These are phyloP conservation scores for Podaxis carcinomalis DNA, from an alignment of 768 basidiomycete species.

Conservation along the genomic window DNA sequence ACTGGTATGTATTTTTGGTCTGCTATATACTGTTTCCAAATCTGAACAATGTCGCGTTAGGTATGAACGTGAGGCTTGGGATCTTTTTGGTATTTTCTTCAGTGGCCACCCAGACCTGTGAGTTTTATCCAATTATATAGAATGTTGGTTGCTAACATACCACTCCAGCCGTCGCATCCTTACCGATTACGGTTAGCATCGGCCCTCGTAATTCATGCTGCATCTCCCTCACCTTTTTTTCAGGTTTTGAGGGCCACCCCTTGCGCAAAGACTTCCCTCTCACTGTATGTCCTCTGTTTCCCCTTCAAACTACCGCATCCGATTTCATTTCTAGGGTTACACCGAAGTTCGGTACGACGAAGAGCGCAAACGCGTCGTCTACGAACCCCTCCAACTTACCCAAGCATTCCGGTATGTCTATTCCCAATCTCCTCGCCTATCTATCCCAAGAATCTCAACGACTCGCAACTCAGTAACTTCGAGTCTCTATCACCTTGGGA, in stretches of 20 bases:
- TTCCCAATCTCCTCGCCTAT: neutral
- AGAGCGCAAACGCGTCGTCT: slow-evolving; percentile 94
- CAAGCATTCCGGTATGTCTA: slow-evolving; percentile 88
- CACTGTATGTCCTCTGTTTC: slow-evolving; percentile 53
- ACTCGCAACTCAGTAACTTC: slow-evolving; percentile 70
- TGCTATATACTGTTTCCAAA: neutral
- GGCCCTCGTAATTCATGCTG: neutral
- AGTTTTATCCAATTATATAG: slow-evolving; percentile 26
- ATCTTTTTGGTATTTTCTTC: slow-evolving; percentile 97
- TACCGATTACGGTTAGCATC: slow-evolving; percentile 85
- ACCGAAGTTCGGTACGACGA: slow-evolving; percentile 98
- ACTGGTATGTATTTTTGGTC: slow-evolving; percentile 59
- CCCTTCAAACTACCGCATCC: neutral
- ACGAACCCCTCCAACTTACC: slow-evolving; percentile 95
- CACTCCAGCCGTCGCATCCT: slow-evolving; percentile 81
- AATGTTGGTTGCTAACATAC: slow-evolving; percentile 14
- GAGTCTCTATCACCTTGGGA: slow-evolving; percentile 95
- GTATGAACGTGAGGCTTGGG: slow-evolving; percentile 99
- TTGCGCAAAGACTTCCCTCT: slow-evolving; percentile 97
- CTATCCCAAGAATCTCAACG: neutral
- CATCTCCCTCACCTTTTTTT: slow-evolving; percentile 8
- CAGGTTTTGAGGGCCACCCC: slow-evolving; percentile 96
- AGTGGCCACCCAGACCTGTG: slow-evolving; percentile 93
- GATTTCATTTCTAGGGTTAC: slow-evolving; percentile 67
- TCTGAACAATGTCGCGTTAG: slow-evolving; percentile 28